These are phyloP conservation scores for Ophiobolus disseminans DNA, from an alignment of 2,329 filamentous ascomycete species.

Conservation along the genomic window DNA sequence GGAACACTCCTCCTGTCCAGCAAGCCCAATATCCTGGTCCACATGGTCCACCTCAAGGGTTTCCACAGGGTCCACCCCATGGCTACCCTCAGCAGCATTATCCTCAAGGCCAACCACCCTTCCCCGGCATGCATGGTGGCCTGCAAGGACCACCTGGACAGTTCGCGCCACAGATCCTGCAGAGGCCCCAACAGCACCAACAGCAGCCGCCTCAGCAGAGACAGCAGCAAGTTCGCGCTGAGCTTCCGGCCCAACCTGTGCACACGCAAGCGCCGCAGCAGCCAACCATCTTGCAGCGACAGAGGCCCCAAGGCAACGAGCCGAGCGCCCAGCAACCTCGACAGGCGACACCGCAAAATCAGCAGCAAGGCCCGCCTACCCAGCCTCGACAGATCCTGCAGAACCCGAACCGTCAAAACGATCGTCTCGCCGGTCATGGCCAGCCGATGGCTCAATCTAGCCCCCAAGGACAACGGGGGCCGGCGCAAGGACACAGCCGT, in stretches of 20 bases:
- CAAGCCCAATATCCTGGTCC: constrained; percentile 21
- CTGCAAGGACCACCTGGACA: constrained; percentile 56
- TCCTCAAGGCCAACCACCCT: constrained; percentile 37
- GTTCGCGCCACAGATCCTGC: constrained; percentile 57
- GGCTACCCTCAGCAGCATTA: constrained; percentile 33
- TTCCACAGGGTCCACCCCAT: constrained; percentile 21
- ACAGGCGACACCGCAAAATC: constrained; percentile 41
- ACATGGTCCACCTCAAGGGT: too few species aligned
- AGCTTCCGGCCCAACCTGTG: constrained; percentile 51
- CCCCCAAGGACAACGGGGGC: constrained; percentile 40
- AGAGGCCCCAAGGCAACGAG: constrained; percentile 33
- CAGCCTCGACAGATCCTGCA: constrained; percentile 77
- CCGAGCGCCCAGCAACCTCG: constrained; percentile 32
- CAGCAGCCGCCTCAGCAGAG: constrained; percentile 47
- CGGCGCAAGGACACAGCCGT: constrained; percentile 47
- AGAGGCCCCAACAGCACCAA: constrained; percentile 53
- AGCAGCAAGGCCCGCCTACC: constrained; percentile 49
- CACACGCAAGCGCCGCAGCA: constrained; percentile 38
- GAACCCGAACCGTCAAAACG: constrained; percentile 71
- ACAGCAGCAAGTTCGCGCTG: constrained; percentile 53
- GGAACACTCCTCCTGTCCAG: constrained; percentile 39
- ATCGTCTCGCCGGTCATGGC: constrained; percentile 54
- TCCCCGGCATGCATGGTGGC: constrained; percentile 47
- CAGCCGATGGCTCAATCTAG: constrained; percentile 46
- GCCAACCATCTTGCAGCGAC: constrained; percentile 47